These are phyloP conservation scores for Leccinum subspadiceum DNA, from an alignment of 1,284 basidiomycete species.

Conservation along the genomic window DNA sequence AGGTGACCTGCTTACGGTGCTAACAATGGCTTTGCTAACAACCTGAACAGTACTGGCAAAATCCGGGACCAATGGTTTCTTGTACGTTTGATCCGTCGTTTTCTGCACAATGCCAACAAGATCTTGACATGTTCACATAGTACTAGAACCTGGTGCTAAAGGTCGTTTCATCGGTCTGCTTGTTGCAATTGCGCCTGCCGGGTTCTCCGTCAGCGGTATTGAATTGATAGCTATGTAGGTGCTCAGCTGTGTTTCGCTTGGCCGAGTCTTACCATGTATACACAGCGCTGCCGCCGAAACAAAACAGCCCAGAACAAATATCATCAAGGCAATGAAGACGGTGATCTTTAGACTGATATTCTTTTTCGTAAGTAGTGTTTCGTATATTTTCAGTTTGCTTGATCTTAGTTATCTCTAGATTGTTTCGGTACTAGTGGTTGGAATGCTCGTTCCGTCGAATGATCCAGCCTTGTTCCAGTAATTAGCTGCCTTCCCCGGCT, in stretches of 20 bases:
- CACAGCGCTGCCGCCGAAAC: slow-evolving; percentile 69
- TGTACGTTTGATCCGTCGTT: slow-evolving; percentile 10
- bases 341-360: slow-evolving; percentile 79
- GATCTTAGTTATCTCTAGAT: slow-evolving; percentile 39
- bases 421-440: slow-evolving; percentile 71
- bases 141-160: slow-evolving; percentile 35
- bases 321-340: slow-evolving; percentile 75
- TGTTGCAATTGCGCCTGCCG: slow-evolving; percentile 71
- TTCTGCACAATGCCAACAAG: slow-evolving; percentile 39
- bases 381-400: neutral
- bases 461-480: slow-evolving; percentile 55
- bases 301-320: slow-evolving; percentile 73
- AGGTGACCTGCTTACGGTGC: neutral
- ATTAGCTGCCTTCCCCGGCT: slow-evolving; percentile 16
- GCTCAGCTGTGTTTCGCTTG: neutral
- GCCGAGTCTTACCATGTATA: neutral
- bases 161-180: slow-evolving; percentile 63
- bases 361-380: slow-evolving; percentile 57
- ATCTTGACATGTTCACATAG: slow-evolving; percentile 32
- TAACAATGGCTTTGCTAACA: neutral
- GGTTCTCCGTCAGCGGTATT: slow-evolving; percentile 83
- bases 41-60: slow-evolving; percentile 18
- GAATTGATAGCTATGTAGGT: slow-evolving; percentile 77
- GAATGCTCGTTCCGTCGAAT: slow-evolving; percentile 77
- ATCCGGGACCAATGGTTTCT: slow-evolving; percentile 26